Evolutionary conservation across 306 rosid genomes (phyloP).

Genomic region (Fragaria vesca): DNA sequence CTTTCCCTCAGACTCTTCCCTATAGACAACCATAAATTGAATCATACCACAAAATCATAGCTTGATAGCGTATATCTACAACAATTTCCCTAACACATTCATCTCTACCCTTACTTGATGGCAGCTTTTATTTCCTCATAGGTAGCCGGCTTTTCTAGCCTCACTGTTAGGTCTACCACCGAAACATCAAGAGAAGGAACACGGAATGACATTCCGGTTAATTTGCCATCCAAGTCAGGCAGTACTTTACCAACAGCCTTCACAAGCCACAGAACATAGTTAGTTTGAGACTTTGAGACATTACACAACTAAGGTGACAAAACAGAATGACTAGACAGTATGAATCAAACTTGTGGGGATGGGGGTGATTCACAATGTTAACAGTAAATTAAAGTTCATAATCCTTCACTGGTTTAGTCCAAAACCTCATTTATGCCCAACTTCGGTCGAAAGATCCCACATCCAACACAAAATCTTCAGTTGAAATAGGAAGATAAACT

Average conservation of each 20-base stretch:
- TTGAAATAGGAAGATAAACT: neutral
- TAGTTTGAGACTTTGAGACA: neutral
- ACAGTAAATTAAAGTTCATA: neutral
- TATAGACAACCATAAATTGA: constrained; percentile 16
- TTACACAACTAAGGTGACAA: neutral
- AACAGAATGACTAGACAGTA: neutral
- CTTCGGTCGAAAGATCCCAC: neutral
- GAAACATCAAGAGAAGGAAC: constrained; percentile 81
- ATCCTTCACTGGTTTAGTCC: neutral
- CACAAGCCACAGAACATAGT: neutral
- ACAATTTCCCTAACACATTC: neutral
- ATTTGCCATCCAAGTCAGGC: constrained; percentile 67
- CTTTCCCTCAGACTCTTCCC: constrained; percentile 77
- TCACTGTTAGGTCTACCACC: constrained; percentile 74
- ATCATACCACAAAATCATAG: neutral
- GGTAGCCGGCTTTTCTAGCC: constrained; percentile 51
- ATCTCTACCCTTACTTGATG: constrained; percentile 52
- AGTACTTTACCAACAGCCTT: constrained; percentile 79
- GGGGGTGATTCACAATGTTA: neutral
- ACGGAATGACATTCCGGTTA: constrained; percentile 85
- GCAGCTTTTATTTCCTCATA: constrained; percentile 59
- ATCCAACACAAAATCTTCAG: neutral
- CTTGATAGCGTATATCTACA: neutral
- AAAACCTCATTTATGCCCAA: neutral
- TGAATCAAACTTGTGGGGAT: neutral